phyloP scores from a whole-genome alignment of 306 rosid species.

The Pachyrhizus erosus region DNA sequence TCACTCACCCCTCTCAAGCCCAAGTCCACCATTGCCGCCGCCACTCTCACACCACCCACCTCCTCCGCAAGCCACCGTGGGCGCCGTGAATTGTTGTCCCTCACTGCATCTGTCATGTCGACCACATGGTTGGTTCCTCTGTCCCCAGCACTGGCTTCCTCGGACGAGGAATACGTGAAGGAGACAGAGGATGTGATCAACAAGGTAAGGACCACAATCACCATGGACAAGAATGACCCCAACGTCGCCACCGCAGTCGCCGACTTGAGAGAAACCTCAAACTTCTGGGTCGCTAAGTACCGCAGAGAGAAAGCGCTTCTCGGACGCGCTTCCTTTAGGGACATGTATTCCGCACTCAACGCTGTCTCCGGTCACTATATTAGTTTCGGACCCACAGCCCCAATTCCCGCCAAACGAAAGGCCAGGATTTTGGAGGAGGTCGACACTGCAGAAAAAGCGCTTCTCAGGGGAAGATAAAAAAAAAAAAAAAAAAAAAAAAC shows the following conservation, averaged over 20 bases:
- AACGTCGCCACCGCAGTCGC: slow-evolving; percentile 79
- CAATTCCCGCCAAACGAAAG: slow-evolving; percentile 84
- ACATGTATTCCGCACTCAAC: slow-evolving; percentile 88
- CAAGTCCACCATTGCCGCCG: slow-evolving; percentile 37
- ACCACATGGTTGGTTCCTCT: slow-evolving; percentile 50
- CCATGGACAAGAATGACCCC: slow-evolving; percentile 79
- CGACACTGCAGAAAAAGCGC: slow-evolving; percentile 85
- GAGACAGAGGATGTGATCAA: slow-evolving; percentile 79
- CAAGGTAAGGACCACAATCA: slow-evolving; percentile 76
- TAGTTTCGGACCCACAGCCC: slow-evolving; percentile 95
- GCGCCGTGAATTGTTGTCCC: slow-evolving; percentile 81
- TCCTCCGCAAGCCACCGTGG: slow-evolving; percentile 22
- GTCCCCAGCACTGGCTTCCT: slow-evolving; percentile 59
- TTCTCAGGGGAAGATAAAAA: slow-evolving; percentile 84
- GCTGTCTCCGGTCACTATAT: slow-evolving; percentile 94
- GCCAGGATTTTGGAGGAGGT: slow-evolving; percentile 89
- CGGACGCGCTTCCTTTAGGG: slow-evolving; percentile 84
- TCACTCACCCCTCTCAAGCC: slow-evolving; percentile 61
- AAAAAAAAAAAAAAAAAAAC: too few relatives aligned
- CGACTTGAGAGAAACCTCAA: slow-evolving; percentile 77
- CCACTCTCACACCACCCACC: slow-evolving; percentile 28
- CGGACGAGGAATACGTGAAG: slow-evolving; percentile 83
- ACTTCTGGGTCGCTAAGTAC: slow-evolving; percentile 95
- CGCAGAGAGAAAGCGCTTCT: slow-evolving; percentile 81
- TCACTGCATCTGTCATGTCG: slow-evolving; percentile 49